These are phyloP conservation scores for Brassica carinata DNA, from an alignment of 345 rosid species.

Conservation along the genomic window DNA sequence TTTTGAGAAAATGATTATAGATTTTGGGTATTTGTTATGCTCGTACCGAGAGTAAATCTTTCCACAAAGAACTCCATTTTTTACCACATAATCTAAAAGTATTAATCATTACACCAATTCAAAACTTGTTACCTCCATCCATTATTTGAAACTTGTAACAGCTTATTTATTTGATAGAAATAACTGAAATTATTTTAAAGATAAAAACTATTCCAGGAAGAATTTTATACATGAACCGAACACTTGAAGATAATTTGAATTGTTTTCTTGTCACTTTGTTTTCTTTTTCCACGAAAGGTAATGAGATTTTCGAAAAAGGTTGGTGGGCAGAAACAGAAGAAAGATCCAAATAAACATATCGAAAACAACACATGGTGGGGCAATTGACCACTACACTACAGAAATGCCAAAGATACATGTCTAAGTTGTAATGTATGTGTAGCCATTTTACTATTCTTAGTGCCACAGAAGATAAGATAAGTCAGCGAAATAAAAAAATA, in stretches of 20 bases:
- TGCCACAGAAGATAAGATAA: slow-evolving; percentile 20
- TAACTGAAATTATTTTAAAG: neutral
- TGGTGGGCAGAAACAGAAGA: slow-evolving; percentile 25
- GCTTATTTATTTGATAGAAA: neutral
- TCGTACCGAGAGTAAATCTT: neutral
- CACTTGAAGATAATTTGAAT: neutral
- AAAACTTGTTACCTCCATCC: neutral
- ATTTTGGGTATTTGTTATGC: too few relatives aligned
- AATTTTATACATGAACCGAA: neutral
- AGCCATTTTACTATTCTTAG: neutral
- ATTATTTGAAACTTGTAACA: neutral
- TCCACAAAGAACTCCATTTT: neutral
- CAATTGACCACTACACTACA: slow-evolving; percentile 5
- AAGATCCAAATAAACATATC: slow-evolving; percentile 22
- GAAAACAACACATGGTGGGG: slow-evolving; percentile 36
- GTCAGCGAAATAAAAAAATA: neutral
- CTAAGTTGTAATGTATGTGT: neutral
- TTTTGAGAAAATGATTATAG: neutral
- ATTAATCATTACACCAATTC: neutral
- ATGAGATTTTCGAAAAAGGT: neutral
- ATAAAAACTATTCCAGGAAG: neutral
- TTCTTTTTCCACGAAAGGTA: neutral
- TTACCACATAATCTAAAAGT: neutral
- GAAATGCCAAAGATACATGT: slow-evolving; percentile 22
- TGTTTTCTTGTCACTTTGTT: neutral